Evolutionary conservation across 768 basidiomycete species (phyloP), one percentile per base, ranked within the genome.

Genomic region (Strobilomyces echinocephalus): DNA sequence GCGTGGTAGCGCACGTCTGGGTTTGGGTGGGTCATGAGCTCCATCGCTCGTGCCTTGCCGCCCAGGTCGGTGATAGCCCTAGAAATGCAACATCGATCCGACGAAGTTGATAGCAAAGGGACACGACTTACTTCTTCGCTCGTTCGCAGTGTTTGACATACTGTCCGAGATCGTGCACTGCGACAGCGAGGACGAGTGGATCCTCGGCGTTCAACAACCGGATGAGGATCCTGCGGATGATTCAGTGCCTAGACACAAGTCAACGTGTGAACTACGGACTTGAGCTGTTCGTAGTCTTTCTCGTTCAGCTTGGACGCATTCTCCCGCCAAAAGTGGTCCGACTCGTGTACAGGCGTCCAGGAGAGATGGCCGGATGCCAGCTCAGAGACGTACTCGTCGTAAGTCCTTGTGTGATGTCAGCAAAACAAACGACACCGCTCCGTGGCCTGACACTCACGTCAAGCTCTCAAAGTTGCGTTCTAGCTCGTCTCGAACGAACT

Each of bases 241-340:
- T 44, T 43, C 54, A 48, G 28, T n/a, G 21, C 10, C n/a, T 4
- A 16, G 20, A 39, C 47, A 39, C 15, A 18, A n/a, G 8, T 12
- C 24, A 24, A 44, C 21, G 16, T 42, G 18, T 26, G 43, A 24
- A 42, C 26, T 15, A 56, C 49, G 59, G 74, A 94, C 95, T 88
- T 94, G 54, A 98, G 77, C 54, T 91, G 87, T 62, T 87, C 83
- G 59, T 85, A 79, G 63, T 92, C 87, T 50, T 81, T 83, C 56
- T 97, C 94, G 59, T 93, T 91, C 40, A 98, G 72, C 65, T 83
- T 91, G 8, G 76, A 72, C 5, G 89, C 94, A 65, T 98, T 97
- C 74, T 95, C 93, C 65, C 88, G 91, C 97, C 97, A 99, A 74
- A 99, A 99, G 34, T 92, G 84, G 55, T 97, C 95, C 2, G 91